These are phyloP conservation scores for Mrakia blollopis DNA, from an alignment of 768 basidiomycete species.

Conservation along the genomic window DNA sequence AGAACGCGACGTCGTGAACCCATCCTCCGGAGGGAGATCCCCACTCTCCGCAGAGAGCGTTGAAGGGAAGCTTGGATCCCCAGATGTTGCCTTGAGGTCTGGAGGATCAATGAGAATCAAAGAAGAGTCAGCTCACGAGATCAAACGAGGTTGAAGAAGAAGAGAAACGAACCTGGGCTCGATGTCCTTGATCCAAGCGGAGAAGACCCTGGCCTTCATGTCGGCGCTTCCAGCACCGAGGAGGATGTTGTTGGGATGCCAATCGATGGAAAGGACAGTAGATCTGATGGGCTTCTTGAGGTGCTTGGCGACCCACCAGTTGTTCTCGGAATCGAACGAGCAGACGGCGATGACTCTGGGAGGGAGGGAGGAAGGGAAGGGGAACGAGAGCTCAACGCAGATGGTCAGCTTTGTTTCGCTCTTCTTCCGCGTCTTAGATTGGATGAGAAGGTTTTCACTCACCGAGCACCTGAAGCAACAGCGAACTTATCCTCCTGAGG, in stretches of 20 bases:
- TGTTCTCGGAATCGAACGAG: conserved; percentile 93
- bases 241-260: conserved; percentile 98
- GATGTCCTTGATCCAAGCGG: conserved; percentile 96
- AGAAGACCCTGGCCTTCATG: conserved; percentile 95
- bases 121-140: not conserved
- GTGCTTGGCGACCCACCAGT: conserved; percentile 98
- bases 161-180: conserved; percentile 64
- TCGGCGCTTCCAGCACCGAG: conserved; percentile 96
- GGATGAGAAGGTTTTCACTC: conserved; percentile 20
- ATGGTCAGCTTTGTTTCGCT: not conserved
- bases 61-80: conserved; percentile 98
- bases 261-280: conserved; percentile 88
- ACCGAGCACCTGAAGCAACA: conserved; percentile 94
- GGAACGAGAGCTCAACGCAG: conserved; percentile 5
- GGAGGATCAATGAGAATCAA: not conserved
- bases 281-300: conserved; percentile 96
- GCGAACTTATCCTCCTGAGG: conserved; percentile 98
- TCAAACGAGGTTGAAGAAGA: not conserved
- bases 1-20: conserved; percentile 95
- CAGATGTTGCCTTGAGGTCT: conserved; percentile 86
- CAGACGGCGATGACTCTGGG: conserved; percentile 89
- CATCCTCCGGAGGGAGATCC: conserved; percentile 84
- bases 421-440: not conserved
- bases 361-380: conserved; percentile 13
- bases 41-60: conserved; percentile 94